Base-by-base conservation (phyloP, 371 early-diverging fungal species). In the Fennellomyces sp. region DNA sequence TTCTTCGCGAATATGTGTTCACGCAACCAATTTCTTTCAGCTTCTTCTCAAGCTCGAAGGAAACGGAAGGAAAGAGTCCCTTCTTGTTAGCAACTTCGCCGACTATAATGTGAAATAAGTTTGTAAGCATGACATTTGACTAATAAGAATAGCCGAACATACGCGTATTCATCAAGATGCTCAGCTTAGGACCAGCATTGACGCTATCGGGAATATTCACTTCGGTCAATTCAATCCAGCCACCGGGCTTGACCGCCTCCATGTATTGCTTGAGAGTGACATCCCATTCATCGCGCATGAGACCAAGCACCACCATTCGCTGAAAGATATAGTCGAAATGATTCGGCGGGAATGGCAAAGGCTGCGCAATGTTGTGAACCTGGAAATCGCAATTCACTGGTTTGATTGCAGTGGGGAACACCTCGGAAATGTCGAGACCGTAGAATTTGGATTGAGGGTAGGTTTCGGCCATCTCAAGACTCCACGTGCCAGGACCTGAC, bases 301-400 rank as follows among this genome's bases (percentile, higher is more conserved):
- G 52, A 7, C 70, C 73, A 21, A 78, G 38, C 5, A 68, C 28
- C 25, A 75, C 65, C n/a, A 78, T 36, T 33, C 83, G 73, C 57
- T 85, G 80, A 58, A 83, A 78, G 26, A 85, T 66, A 65, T 75
- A 84, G 42, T 81, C 83, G 69, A 85, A 83, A 35, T 66, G 55
- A 45, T 77, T 67, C 45, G 78, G 76, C 4, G 80, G 72, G 61
- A 76, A 84, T 12, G 85, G 83, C 15, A 85, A 51, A 0, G 75
- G 69, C 15, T 85, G 75, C 10, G 76, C 67, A 53, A 87, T 70
- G 51, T 87, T 87, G 58, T 76, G 70, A 15, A 78, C 63, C 19
- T 66, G 61, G 60, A 86, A 83, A 23, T 74, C 65, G 11, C 73
- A 73, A 61, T 68, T 68, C 19, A 39, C 23, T 12, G 68, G 68